These are phyloP conservation scores for Chrysanthemum seticuspe DNA, from an alignment of 129 eudicot species.

Conservation along the genomic window DNA sequence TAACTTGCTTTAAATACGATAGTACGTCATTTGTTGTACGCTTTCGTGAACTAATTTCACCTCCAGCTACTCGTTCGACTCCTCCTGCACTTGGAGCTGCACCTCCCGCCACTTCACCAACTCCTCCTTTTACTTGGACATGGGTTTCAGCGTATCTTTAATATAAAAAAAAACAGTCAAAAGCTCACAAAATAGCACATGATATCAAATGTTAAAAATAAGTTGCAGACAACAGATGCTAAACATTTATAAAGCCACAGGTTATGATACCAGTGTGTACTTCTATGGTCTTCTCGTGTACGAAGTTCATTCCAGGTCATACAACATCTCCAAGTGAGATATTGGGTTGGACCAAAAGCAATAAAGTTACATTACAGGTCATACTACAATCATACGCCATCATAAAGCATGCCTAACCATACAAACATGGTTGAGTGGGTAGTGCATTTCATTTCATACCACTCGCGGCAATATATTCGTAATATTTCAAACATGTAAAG, in stretches of 20 bases:
- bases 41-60: slow-evolving; percentile 52
- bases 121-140: slow-evolving; percentile 40
- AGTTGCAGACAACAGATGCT: slow-evolving; percentile 1
- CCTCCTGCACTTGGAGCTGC: slow-evolving; percentile 27
- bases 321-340: no score
- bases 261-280: no score
- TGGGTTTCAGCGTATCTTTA: slow-evolving; percentile 68
- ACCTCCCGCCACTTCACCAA: slow-evolving; percentile 26
- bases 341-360: no score
- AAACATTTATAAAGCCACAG: not conserved
- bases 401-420: no score
- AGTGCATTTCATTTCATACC: no score
- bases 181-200: not conserved
- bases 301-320: no score
- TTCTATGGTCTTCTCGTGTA: no score
- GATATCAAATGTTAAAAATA: not conserved
- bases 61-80: slow-evolving; percentile 39
- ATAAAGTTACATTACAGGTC: no score
- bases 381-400: not conserved
- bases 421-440: no score
- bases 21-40: slow-evolving; percentile 90
- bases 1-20: slow-evolving; percentile 81
- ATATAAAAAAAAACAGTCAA: slow-evolving; percentile 20
- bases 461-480: no score
- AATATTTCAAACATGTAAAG: no score